A percentile compares a stretch with the other conserved stretches of the same genome.
Evolutionary conservation across 2,329 filamentous ascomycete genomes (phyloP).

Genomic region (Myrmaecium sp.): DNA sequence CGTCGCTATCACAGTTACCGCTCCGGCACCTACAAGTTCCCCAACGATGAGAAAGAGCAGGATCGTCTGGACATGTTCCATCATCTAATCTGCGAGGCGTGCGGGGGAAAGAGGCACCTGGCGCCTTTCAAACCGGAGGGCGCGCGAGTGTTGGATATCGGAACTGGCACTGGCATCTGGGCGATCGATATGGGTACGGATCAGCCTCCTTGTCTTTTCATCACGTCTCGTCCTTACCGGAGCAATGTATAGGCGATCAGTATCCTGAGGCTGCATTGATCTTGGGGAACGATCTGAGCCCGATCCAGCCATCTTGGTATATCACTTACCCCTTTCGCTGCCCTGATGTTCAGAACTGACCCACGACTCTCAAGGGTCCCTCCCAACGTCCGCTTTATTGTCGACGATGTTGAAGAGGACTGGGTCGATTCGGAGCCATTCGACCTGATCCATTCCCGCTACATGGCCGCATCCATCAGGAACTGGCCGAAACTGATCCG

Average conservation of each 20-base stretch:
- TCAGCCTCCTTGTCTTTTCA: neutral
- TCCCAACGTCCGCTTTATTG: conserved; percentile 42
- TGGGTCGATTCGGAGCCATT: conserved; percentile 37
- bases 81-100: conserved; percentile 19
- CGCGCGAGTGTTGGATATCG: conserved; percentile 10
- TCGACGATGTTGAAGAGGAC: conserved; percentile 43
- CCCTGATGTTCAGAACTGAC: too few species aligned
- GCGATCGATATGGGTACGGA: conserved; percentile 10
- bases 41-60: conserved; percentile 13
- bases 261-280: conserved; percentile 12
- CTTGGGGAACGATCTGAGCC: conserved; percentile 26
- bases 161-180: conserved; percentile 15
- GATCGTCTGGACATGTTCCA: conserved; percentile 16
- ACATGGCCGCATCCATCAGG: conserved; percentile 35
- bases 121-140: conserved; percentile 6
- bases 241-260: conserved; percentile 10
- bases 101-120: conserved; percentile 14
- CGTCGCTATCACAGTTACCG: conserved; percentile 12
- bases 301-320: conserved; percentile 26
- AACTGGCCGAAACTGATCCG: conserved; percentile 34
- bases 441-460: conserved; percentile 38
- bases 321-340: conserved; percentile 3
- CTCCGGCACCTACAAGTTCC: conserved; percentile 3
- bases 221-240: conserved; percentile 1
- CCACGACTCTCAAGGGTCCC: conserved; percentile 36